Conservation (phyloP, 2,329 filamentous ascomycete species). For the Xylaria sp. region DNA sequence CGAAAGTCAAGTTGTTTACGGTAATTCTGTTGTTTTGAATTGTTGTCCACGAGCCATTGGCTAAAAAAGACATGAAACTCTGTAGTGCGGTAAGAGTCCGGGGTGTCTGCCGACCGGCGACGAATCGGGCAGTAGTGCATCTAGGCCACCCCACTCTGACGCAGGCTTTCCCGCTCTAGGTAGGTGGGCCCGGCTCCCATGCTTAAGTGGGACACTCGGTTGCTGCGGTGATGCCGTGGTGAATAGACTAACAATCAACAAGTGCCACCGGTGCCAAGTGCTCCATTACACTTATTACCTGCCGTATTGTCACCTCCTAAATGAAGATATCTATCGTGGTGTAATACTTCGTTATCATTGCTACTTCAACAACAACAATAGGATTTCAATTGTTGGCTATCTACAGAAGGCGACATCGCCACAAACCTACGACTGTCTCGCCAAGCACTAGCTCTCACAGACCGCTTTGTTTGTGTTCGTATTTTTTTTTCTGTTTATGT, state of each 20-base stretch:
- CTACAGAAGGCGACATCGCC: not conserved
- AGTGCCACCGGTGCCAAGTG: not conserved
- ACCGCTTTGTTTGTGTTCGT: not conserved
- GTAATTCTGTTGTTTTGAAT: constrained; percentile 1
- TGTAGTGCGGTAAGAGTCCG: not conserved
- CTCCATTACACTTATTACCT: constrained; percentile 4
- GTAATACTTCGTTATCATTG: constrained; percentile 6
- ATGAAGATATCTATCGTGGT: constrained; percentile 5
- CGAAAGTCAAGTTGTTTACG: not conserved
- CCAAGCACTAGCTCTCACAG: constrained; percentile 2
- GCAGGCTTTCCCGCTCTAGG: constrained; percentile 1
- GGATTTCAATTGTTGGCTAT: constrained; percentile 1
- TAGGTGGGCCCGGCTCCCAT: not conserved
- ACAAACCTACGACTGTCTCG: not conserved
- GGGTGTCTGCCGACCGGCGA: not conserved
- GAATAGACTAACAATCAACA: constrained; percentile 26
- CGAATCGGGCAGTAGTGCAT: not conserved
- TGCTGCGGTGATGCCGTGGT: constrained; percentile 17
- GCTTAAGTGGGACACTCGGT: constrained; percentile 1
- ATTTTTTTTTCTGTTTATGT: constrained; percentile 32
- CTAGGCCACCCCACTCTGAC: not conserved
- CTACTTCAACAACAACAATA: not conserved
- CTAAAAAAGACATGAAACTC: not conserved
- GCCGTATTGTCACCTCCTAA: not conserved
- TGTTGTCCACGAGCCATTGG: constrained; percentile 12